Evolutionary conservation across 2,329 filamentous ascomycete species (phyloP).

Genomic region (Stachybotrys elegans): DNA sequence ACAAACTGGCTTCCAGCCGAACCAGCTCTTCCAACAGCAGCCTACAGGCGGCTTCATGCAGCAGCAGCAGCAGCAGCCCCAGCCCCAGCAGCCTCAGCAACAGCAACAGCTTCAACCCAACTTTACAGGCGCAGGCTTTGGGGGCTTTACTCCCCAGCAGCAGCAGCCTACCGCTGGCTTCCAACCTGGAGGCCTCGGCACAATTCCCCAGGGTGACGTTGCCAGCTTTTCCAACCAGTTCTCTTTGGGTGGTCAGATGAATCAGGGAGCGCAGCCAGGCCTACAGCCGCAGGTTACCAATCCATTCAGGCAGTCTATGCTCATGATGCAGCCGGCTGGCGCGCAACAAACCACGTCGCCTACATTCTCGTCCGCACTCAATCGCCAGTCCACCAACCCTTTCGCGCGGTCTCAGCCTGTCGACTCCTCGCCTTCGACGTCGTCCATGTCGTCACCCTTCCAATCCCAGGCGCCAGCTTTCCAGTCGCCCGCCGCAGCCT

Average conservation of each 20-base stretch:
- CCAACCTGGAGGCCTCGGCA: slow-evolving; percentile 45
- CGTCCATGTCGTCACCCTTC: slow-evolving; percentile 36
- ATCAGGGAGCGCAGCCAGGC: slow-evolving; percentile 37
- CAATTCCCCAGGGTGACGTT: slow-evolving; percentile 39
- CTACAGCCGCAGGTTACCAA: slow-evolving; percentile 59
- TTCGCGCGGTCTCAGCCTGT: slow-evolving; percentile 67
- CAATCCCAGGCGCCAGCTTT: slow-evolving; percentile 33
- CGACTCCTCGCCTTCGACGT: slow-evolving; percentile 21
- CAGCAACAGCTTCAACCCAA: slow-evolving; percentile 39
- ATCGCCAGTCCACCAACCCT: slow-evolving; percentile 74
- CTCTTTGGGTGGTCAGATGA: slow-evolving; percentile 19
- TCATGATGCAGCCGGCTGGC: slow-evolving; percentile 56
- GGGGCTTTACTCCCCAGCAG: slow-evolving; percentile 70
- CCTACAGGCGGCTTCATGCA: slow-evolving; percentile 22
- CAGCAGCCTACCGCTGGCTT: slow-evolving; percentile 51
- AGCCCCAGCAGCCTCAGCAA: slow-evolving; percentile 32
- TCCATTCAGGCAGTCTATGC: slow-evolving; percentile 89
- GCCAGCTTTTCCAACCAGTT: no score
- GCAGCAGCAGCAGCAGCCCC: slow-evolving; percentile 28
- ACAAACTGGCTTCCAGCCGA: slow-evolving; percentile 18
- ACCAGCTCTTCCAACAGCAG: slow-evolving; percentile 27
- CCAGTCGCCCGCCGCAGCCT: slow-evolving; percentile 12
- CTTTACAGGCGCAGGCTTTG: slow-evolving; percentile 73
- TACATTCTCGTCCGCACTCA: slow-evolving; percentile 37
- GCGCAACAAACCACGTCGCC: slow-evolving; percentile 22